A percentile compares a stretch with the other conserved stretches of the same genome.
These are phyloP conservation scores for Eucalyptus curtisii DNA, from an alignment of 345 rosid species.

Conservation along the genomic window DNA sequence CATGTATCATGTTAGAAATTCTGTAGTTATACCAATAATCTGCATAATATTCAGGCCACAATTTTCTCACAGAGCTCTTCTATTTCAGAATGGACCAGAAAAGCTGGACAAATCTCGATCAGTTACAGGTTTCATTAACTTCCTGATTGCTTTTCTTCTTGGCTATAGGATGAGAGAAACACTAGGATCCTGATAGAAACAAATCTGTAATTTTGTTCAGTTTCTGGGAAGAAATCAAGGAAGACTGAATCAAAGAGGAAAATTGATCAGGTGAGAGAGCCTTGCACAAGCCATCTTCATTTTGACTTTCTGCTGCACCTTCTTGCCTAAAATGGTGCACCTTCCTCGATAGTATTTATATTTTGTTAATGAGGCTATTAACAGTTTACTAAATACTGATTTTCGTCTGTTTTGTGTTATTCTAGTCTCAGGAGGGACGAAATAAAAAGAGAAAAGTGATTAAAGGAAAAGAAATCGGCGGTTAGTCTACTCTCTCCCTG, in stretches of 20 bases:
- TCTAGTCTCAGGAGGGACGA: slow-evolving; percentile 19
- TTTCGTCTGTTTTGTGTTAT: not conserved
- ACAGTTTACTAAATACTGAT: not conserved
- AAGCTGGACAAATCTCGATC: slow-evolving; percentile 13
- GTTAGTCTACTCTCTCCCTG: not conserved
- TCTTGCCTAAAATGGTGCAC: not conserved
- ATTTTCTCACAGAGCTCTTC: slow-evolving; percentile 1
- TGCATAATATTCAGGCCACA: not conserved
- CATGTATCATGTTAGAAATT: not conserved
- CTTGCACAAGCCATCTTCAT: not conserved
- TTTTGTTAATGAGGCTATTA: not conserved
- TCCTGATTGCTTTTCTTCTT: slow-evolving; percentile 2
- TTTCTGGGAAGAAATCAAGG: slow-evolving; percentile 15
- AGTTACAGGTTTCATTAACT: slow-evolving; percentile 19
- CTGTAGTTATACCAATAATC: not conserved
- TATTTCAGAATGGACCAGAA: slow-evolving; percentile 16
- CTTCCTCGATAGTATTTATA: not conserved
- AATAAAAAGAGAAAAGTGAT: slow-evolving; percentile 20
- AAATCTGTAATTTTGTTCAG: slow-evolving; percentile 12
- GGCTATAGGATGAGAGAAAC: not conserved
- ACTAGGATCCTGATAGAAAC: not conserved
- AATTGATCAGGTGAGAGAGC: slow-evolving; percentile 11
- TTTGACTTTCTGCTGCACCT: not conserved
- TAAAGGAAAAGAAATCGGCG: slow-evolving; percentile 7
- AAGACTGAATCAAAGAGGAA: slow-evolving; percentile 10